Evolutionary conservation across 306 rosid genomes (phyloP).

Genomic region (Prunus mongolica): DNA sequence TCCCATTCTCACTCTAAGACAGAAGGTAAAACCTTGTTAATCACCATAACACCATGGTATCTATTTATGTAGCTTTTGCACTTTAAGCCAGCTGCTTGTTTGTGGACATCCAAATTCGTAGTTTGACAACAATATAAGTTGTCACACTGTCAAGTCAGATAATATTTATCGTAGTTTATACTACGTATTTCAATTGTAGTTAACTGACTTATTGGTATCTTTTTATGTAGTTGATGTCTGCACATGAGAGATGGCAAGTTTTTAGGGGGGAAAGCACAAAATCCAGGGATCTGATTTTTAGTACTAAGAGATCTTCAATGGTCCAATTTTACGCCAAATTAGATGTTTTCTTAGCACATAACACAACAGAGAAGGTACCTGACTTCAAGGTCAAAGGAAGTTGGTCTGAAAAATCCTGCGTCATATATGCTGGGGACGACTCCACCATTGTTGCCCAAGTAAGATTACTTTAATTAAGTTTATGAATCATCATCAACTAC

Average conservation of each 20-base stretch:
- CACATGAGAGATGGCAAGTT: conserved; percentile 49
- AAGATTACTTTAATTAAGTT: neutral
- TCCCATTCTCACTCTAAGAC: conserved; percentile 32
- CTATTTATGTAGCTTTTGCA: neutral
- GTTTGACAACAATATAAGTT: neutral
- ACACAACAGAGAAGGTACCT: conserved; percentile 34
- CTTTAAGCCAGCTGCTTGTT: neutral
- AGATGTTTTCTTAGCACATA: conserved; percentile 44
- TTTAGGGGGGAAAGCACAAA: conserved; percentile 45
- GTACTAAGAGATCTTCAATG: conserved; percentile 31
- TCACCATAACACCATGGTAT: neutral
- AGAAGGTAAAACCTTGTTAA: conserved; percentile 24
- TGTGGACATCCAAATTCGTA: neutral
- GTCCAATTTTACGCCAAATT: conserved; percentile 32
- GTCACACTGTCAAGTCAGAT: neutral
- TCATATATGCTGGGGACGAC: conserved; percentile 49
- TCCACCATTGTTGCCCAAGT: conserved; percentile 45
- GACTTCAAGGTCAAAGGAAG: conserved; percentile 55
- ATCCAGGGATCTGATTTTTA: conserved; percentile 23
- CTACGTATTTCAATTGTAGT: too few species aligned
- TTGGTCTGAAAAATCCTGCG: conserved; percentile 47
- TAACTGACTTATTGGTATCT: neutral
- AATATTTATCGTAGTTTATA: too few species aligned
- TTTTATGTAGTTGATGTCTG: conserved; percentile 26
- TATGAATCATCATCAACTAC: neutral